phyloP scores from a whole-genome alignment of 345 rosid species.

The Xanthoceras sorbifolium region DNA sequence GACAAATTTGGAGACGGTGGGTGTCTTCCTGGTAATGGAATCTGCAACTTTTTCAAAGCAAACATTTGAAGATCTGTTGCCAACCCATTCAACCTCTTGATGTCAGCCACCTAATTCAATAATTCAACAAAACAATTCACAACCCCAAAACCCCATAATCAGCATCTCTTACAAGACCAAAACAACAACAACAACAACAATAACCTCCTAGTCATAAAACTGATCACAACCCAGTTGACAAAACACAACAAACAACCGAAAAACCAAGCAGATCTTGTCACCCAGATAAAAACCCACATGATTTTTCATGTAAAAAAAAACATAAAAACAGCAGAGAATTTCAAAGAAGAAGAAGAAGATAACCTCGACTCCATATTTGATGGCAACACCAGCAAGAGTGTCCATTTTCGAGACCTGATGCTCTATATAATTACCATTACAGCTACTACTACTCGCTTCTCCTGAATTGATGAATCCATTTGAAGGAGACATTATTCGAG shows the following conservation, averaged over 20 bases:
- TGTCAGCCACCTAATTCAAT: conserved; percentile 51
- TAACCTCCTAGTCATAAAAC: not conserved
- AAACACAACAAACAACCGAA: not conserved
- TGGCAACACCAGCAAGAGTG: conserved; percentile 73
- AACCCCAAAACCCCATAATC: too few species aligned
- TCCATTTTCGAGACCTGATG: conserved; percentile 63
- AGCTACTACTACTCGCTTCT: conserved; percentile 9
- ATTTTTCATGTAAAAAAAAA: not conserved
- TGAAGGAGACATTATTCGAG: conserved; percentile 42
- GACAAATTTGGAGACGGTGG: conserved; percentile 50
- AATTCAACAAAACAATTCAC: not conserved
- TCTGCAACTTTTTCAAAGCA: conserved; percentile 53
- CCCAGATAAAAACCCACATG: not conserved
- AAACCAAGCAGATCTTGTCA: conserved; percentile 3
- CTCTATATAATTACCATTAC: conserved; percentile 41
- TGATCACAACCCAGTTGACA: conserved; percentile 1
- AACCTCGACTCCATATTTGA: conserved; percentile 80
- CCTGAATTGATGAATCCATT: conserved; percentile 16
- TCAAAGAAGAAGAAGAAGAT: not conserved
- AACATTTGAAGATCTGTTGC: conserved; percentile 82
- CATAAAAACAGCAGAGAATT: not conserved
- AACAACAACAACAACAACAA: too few species aligned
- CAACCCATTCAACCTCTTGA: conserved; percentile 60
- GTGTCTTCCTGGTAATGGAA: conserved; percentile 68
- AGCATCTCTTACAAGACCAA: too few species aligned